Base-by-base conservation (phyloP, 2,329 filamentous ascomycete species). In the Microdochium trichocladiopsis region DNA sequence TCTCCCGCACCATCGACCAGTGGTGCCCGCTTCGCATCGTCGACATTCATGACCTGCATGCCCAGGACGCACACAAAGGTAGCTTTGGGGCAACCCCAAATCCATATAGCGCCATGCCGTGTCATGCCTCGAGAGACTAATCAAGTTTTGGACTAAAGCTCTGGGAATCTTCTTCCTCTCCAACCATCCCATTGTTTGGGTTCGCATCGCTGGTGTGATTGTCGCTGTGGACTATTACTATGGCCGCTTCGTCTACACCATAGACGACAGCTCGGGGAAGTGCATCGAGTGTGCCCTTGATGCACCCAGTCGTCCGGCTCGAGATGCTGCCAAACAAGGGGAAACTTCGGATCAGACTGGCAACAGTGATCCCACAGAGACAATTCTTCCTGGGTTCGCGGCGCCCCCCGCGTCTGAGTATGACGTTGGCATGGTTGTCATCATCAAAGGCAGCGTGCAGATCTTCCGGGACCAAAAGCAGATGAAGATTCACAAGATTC, bases 111-210 rank as follows among this genome's bases (percentile, higher is more conserved):
- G 21, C 18, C 21, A 14, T 22, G 41, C n/a, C n/a, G n/a, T n/a
- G n/a, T n/a, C n/a, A n/a, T n/a, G n/a, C n/a, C n/a, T n/a, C n/a
- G n/a, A n/a, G n/a, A n/a, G n/a, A n/a, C n/a, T n/a, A n/a, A n/a
- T n/a, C n/a, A n/a, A n/a, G n/a, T n/a, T n/a, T n/a, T n/a, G n/a
- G n/a, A n/a, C n/a, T n/a, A n/a, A n/a, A 73, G 78, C 75, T 49
- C 77, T 82, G 60, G 71, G 77, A 56, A 72, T 85, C 31, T 85
- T 76, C 63, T 90, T 91, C 67, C 77, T 84, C 69, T 68, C 76
- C 49, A 92, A 91, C 66, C 83, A 92, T 58, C 88, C 88, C 0
- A 82, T 93, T 59, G 82, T 83, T 76, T 92, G 85, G 80, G 80
- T 88, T 51, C 83, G 85, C 55, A 67, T 92, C 28, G 78, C 83